phyloP scores from a whole-genome alignment of 2,329 filamentous ascomycete genomes.

The Exophiala lecanii-corni region DNA sequence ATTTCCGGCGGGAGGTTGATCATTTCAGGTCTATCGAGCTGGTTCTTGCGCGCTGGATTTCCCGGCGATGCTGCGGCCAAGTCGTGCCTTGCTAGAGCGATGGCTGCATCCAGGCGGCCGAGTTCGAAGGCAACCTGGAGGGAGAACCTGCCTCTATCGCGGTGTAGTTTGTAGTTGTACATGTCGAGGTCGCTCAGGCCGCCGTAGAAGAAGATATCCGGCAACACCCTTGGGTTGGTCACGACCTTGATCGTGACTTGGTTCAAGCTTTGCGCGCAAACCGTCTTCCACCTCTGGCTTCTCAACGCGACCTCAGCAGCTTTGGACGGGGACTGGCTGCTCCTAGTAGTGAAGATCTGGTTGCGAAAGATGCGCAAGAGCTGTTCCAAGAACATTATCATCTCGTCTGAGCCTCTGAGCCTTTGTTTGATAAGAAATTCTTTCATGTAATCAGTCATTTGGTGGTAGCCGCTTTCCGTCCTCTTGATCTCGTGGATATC shows the following conservation, averaged over 20 bases:
- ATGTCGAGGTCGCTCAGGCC: constrained; percentile 11
- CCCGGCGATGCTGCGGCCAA: neutral
- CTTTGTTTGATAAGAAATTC: too few relatives aligned
- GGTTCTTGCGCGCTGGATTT: neutral
- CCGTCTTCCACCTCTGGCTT: constrained; percentile 4
- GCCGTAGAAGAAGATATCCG: constrained; percentile 11
- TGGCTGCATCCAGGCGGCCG: constrained; percentile 6
- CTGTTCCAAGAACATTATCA: too few relatives aligned
- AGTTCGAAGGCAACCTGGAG: constrained; percentile 11
- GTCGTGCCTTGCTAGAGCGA: neutral
- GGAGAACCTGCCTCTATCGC: constrained; percentile 6
- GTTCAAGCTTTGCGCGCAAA: constrained; percentile 8
- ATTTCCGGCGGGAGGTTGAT: neutral
- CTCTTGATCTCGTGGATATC: too few relatives aligned
- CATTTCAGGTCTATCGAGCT: neutral
- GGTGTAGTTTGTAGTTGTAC: constrained; percentile 9
- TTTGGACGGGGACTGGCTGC: neutral
- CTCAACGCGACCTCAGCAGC: neutral
- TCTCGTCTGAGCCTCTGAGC: too few relatives aligned
- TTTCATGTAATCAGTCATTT: too few relatives aligned
- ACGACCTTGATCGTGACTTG: constrained; percentile 4
- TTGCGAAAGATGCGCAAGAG: too few relatives aligned
- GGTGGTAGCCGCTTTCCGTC: too few relatives aligned
- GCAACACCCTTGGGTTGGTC: constrained; percentile 10
- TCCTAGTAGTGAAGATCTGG: too few relatives aligned